Percentiles rank a stretch among this genome's conserved stretches.
Conservation (phyloP, 2,329 filamentous ascomycete species). For the Paracamarosporium sp. region DNA sequence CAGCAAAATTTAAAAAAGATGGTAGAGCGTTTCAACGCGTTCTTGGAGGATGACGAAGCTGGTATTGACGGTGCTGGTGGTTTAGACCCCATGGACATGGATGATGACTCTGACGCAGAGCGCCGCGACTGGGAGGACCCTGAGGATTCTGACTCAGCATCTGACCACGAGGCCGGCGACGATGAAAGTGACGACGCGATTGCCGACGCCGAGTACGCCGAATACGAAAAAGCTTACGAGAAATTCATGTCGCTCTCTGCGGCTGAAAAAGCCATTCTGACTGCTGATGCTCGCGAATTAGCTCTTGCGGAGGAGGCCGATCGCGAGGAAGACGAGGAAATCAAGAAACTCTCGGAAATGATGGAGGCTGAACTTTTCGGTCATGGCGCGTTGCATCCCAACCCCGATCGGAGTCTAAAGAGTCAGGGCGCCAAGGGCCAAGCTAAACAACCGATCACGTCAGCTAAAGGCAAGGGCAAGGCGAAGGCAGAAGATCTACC, state of each 20-base stretch:
- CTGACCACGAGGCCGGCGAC: constrained; percentile 46
- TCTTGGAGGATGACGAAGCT: constrained; percentile 84
- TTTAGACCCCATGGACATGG: constrained; percentile 71
- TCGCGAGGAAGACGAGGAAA: constrained; percentile 60
- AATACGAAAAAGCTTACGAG: constrained; percentile 80
- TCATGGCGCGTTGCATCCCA: constrained; percentile 67
- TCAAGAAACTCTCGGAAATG: constrained; percentile 68
- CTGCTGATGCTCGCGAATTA: constrained; percentile 43
- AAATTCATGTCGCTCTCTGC: constrained; percentile 77
- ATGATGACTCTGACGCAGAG: constrained; percentile 60
- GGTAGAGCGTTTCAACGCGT: constrained; percentile 90
- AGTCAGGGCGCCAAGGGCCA: constrained; percentile 10
- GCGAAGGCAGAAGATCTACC: constrained; percentile 17
- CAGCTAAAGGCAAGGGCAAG: constrained; percentile 39
- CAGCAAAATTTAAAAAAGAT: constrained; percentile 86
- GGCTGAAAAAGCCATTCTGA: constrained; percentile 40
- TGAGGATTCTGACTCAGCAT: constrained; percentile 54
- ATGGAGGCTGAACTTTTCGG: constrained; percentile 77
- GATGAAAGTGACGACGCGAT: constrained; percentile 71
- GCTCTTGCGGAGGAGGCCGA: constrained; percentile 50
- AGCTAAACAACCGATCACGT: constrained; percentile 19
- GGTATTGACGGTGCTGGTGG: constrained; percentile 80
- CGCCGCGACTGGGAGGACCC: constrained; percentile 53
- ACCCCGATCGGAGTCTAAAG: constrained; percentile 25
- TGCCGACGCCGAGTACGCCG: constrained; percentile 74